Base-by-base conservation (phyloP, 352 stramenopile genomes). In the Phytophthora chlamydospora region DNA sequence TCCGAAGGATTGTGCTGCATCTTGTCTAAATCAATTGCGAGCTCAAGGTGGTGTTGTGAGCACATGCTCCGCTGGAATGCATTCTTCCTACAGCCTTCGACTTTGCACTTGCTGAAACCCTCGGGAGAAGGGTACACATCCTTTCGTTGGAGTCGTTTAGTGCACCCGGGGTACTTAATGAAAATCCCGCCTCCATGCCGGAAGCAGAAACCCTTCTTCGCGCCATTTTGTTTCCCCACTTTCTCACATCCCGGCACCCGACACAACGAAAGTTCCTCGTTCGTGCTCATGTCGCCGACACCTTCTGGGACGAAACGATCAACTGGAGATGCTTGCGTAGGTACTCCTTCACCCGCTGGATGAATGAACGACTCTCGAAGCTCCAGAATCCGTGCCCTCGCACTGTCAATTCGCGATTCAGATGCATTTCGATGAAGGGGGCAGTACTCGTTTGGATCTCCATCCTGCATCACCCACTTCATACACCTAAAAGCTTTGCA, bases 191-290 rank as follows among this genome's bases (percentile, higher is more conserved):
- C 42, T 21, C 34, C 54, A 24, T 55, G 54, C 17, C 24, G 43
- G 19, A 62, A 62, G 14, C 42, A 62, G 27, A 42, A 62, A 3
- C 54, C 54, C 6, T 31, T 44, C 17, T 39, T 47, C 13, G 29
- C 8, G 10, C 29, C 27, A n/a, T 13, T 17, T 36, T n/a, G 6
- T 42, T 38, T 44, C 21, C 19, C 19, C 12, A 42, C 6, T 4
- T 36, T 60, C 6, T 14, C 14, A 11, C 52, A 60, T 16, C 42
- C 41, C 19, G 41, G 41, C n/a, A n/a, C n/a, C n/a, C n/a, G n/a
- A n/a, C n/a, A n/a, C n/a, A n/a, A n/a, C n/a, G n/a, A n/a, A n/a
- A n/a, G n/a, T 24, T 49, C 41, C 31, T 38, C 29, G n/a, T n/a
- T n/a, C n/a, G n/a, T n/a, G n/a, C n/a, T n/a, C n/a, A n/a, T n/a